Base-by-base conservation (phyloP, 352 stramenopile genomes). In the Globisporangium abappressorium region DNA sequence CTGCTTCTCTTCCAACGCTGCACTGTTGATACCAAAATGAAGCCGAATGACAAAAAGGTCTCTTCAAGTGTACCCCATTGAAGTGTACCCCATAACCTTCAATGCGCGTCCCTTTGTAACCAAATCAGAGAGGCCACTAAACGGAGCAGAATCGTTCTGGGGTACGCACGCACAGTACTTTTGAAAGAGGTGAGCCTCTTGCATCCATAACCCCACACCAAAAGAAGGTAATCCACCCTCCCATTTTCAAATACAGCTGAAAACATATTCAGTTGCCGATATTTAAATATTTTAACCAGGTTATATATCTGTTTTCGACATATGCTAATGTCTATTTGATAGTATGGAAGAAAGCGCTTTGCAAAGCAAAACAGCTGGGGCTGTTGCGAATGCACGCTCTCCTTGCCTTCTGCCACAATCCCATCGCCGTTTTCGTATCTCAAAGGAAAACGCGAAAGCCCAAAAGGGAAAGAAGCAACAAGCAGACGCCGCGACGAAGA, bases 61-160 rank as follows among this genome's bases (percentile, higher is more conserved):
- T 26, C 51, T 57, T 57, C 51, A 57, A 57, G 51, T 36, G 51
- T 57, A 57, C n/a, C 51, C 51, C 12, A 22, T 57, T 57, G n/a
- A 57, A 57, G 49, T 57, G 12, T 57, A 57, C n/a, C 47, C 46
- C 8, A 14, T 55, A 55, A 30, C 51, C n/a, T 20, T 46, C 14
- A 20, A 46, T 38, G 14, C 38, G 43, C 43, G 6, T 51, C 43
- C 2, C 43, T 51, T 51, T 18, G 24, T 24, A 24, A 34, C 26
- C 53, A 22, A 26, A 34, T 15, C 30, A 38, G 24, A 58, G 53
- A 58, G 53, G 26, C 53, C 12, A 58, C 24, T 58, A 58, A 58
- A 38, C 7, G 14, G 24, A 38, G 24, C 18, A 58, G 9, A 34
- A 15, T 6, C 4, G 30, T 4, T 33, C 26, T 55, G 18, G 22